Percentiles rank a stretch among this genome's conserved stretches.
Evolutionary conservation across 495 filamentous ascomycete species (phyloP).

Genomic region (Neurospora intermedia): DNA sequence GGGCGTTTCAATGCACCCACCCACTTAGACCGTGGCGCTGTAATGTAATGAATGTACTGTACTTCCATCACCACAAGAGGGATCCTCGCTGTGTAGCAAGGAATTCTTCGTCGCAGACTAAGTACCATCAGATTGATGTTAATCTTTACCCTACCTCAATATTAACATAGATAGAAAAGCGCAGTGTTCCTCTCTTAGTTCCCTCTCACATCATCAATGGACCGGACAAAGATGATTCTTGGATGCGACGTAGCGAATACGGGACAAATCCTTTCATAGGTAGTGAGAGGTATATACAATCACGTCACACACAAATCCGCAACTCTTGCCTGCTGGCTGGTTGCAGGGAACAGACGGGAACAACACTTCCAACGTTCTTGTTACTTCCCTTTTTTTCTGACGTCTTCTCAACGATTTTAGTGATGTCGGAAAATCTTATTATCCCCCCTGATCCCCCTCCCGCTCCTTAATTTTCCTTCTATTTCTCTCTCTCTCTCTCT

Average conservation of each 20-base stretch:
- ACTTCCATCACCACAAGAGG: not conserved
- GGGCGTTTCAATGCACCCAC: not conserved
- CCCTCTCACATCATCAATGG: not conserved
- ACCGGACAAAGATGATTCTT: not conserved
- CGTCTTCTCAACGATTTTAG: not conserved
- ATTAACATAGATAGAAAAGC: not conserved
- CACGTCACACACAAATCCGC: not conserved
- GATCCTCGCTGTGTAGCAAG: not conserved
- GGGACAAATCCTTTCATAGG: not conserved
- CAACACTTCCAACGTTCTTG: not conserved
- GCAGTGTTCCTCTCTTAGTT: not conserved
- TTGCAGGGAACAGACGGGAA: not conserved
- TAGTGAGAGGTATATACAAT: not conserved
- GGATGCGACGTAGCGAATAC: not conserved
- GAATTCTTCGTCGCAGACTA: not conserved
- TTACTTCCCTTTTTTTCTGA: not conserved
- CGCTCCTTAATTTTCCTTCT: too few relatives aligned
- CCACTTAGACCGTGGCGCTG: not conserved
- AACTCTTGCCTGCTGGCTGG: not conserved
- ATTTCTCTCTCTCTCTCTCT: too few relatives aligned
- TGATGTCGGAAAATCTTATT: not conserved
- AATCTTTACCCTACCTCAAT: not conserved
- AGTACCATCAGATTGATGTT: not conserved
- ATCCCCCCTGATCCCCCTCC: not conserved
- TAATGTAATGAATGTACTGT: not conserved